Conservation (phyloP, 2,329 filamentous ascomycete species). For the Colletotrichum higginsianum region DNA sequence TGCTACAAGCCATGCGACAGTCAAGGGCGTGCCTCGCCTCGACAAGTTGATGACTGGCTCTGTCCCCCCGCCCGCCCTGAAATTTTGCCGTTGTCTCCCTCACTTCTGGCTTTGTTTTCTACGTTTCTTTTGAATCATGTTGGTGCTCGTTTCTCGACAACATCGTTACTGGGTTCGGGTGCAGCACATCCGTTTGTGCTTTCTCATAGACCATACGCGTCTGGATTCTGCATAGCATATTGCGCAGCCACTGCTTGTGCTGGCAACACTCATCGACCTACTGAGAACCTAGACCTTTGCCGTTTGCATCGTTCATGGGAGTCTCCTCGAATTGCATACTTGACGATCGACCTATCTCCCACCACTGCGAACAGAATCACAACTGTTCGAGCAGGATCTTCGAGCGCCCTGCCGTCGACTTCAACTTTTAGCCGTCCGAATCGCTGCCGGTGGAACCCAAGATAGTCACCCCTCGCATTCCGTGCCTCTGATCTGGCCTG, state of each 20-base stretch:
- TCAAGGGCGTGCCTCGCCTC: conserved; percentile 28
- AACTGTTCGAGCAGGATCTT: not conserved
- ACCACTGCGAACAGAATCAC: not conserved
- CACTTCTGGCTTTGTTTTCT: conserved; percentile 4
- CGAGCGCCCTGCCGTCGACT: not conserved
- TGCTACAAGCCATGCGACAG: conserved; percentile 35
- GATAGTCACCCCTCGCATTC: not conserved
- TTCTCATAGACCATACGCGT: conserved; percentile 26
- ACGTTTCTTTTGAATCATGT: conserved; percentile 12
- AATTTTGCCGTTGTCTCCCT: conserved; percentile 26
- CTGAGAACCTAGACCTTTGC: not conserved
- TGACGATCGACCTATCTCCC: conserved; percentile 6
- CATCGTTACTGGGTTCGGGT: conserved; percentile 8
- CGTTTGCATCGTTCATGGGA: not conserved
- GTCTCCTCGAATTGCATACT: not conserved
- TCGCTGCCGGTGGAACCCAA: not conserved
- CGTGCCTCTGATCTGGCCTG: not conserved
- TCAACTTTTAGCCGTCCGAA: not conserved
- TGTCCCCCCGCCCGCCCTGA: not conserved
- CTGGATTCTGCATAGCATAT: conserved; percentile 21
- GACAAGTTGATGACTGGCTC: conserved; percentile 19
- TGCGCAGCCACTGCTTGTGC: not conserved
- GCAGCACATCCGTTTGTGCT: conserved; percentile 7
- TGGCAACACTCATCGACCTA: not conserved
- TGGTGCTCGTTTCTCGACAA: conserved; percentile 18